phyloP scores from a whole-genome alignment of 805 yeast genomes.

The Kazachstania africana region DNA sequence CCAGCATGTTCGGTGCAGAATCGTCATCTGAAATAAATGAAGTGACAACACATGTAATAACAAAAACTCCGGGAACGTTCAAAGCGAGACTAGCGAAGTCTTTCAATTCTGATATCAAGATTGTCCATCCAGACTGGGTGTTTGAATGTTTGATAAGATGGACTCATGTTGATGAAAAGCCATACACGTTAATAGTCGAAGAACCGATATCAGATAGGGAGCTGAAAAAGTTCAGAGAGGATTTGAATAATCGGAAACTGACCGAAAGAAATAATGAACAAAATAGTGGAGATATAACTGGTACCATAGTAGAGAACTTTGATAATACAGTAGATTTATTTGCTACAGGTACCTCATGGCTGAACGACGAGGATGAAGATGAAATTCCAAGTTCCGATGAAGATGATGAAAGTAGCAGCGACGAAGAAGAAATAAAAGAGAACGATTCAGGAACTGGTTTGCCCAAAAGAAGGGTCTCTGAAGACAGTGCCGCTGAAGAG shows the following conservation, averaged over 20 bases:
- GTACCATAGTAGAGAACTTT: conserved; percentile 4
- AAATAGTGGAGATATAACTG: conserved; percentile 8
- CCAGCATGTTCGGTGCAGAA: conserved; percentile 79
- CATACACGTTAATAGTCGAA: conserved; percentile 42
- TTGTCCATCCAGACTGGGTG: conserved; percentile 90
- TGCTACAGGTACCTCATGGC: conserved; percentile 24
- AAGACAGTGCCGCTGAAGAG: conserved; percentile 8
- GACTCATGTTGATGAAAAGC: conserved; percentile 54
- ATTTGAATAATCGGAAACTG: conserved; percentile 28
- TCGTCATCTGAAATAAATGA: conserved; percentile 62
- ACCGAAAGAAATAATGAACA: conserved; percentile 22
- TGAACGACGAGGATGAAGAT: conserved; percentile 24
- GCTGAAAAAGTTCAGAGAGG: conserved; percentile 22
- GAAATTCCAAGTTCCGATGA: conserved; percentile 14
- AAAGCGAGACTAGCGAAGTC: conserved; percentile 75
- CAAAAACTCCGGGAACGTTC: conserved; percentile 67
- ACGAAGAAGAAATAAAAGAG: conserved; percentile 17
- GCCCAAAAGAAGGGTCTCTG: not conserved
- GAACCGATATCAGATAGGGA: conserved; percentile 36
- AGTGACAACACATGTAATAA: conserved; percentile 79
- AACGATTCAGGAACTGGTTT: too few relatives aligned
- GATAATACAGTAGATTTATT: conserved; percentile 10
- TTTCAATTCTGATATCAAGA: conserved; percentile 46
- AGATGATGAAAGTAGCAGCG: conserved; percentile 17
- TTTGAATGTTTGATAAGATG: conserved; percentile 76